Evolutionary conservation across 495 filamentous ascomycete genomes (phyloP), one percentile per base, ranked within the genome.

Genomic region (Neurospora sp.): DNA sequence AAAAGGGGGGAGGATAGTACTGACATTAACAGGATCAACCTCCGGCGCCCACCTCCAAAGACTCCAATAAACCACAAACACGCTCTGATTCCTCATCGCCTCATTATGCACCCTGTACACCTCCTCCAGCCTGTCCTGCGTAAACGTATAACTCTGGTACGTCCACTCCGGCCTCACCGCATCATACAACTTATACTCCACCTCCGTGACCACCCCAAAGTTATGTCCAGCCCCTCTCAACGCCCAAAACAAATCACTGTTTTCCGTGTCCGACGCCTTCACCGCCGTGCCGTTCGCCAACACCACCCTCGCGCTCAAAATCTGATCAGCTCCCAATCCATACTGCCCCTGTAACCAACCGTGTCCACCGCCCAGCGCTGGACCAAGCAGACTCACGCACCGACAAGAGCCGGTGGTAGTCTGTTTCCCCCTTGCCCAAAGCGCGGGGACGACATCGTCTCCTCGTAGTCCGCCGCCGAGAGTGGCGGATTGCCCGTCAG

Each of bases 181-280:
- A 42, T 87, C 84, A 73, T 86, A 86, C n/a, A 88, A 77, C 74
- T 83, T 84, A 20, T 75, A 77, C 31, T 82, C 83, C 18, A 86
- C 73, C 27, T 83, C 84, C 11, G 79, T 85, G 8, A 91, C 85
- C 73, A 90, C 86, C 40, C 88, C 89, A 73, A 90, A 90, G 76
- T 90, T 90, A 73, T 89, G 86, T 0, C 89, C 89, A 8, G 88
- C 89, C 3, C 89, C 89, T 27, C 82, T 79, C 48, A 91, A 74
- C 6, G 79, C 88, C 87, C 88, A 89, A 76, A 82, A 88, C 71
- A 90, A 81, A 40, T 89, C 85, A 5, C 82, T 75, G 42, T 81
- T 78, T 9, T 79, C 46, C n/a, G 83, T 73, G 0, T 73, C 46
- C 7, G 16, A 48, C 4, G 81, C 76, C 4, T 76, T 83, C 9